phyloP scores from a whole-genome alignment of 352 stramenopile species.

The Phytophthora syringae region DNA sequence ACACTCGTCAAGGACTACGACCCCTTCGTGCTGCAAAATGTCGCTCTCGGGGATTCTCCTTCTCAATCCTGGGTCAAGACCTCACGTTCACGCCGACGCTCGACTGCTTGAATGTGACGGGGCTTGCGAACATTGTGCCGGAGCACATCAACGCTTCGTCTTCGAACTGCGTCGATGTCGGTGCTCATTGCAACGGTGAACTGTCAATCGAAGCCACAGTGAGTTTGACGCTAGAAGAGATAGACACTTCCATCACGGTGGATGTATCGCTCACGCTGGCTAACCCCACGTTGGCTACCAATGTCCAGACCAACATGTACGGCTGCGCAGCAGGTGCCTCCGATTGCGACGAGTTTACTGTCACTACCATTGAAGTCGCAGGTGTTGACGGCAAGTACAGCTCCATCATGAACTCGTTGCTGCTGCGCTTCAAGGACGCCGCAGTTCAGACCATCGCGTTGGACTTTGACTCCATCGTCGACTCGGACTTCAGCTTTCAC shows the following conservation, averaged over 20 bases:
- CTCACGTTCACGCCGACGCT: constrained; percentile 58
- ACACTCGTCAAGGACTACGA: constrained; percentile 38
- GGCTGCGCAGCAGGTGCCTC: constrained; percentile 32
- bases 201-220: constrained; percentile 42
- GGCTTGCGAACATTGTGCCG: constrained; percentile 46
- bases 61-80: constrained; percentile 48
- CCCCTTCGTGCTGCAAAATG: constrained; percentile 45
- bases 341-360: constrained; percentile 51
- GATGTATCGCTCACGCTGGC: constrained; percentile 42
- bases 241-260: constrained; percentile 41
- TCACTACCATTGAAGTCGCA: constrained; percentile 50
- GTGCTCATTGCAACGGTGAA: constrained; percentile 42
- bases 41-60: constrained; percentile 50
- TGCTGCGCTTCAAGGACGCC: constrained; percentile 31
- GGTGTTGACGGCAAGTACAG: constrained; percentile 42
- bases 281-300: constrained; percentile 34
- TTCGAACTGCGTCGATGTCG: constrained; percentile 40
- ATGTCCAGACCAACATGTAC: constrained; percentile 40
- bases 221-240: constrained; percentile 47
- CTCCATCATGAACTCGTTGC: constrained; percentile 41
- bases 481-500: constrained; percentile 55
- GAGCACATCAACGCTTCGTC: constrained; percentile 49
- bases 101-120: constrained; percentile 46
- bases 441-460: constrained; percentile 41
- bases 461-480: constrained; percentile 49